These are phyloP conservation scores for Astrothelium subdiscretum DNA, from an alignment of 495 filamentous ascomycete genomes.

Conservation along the genomic window DNA sequence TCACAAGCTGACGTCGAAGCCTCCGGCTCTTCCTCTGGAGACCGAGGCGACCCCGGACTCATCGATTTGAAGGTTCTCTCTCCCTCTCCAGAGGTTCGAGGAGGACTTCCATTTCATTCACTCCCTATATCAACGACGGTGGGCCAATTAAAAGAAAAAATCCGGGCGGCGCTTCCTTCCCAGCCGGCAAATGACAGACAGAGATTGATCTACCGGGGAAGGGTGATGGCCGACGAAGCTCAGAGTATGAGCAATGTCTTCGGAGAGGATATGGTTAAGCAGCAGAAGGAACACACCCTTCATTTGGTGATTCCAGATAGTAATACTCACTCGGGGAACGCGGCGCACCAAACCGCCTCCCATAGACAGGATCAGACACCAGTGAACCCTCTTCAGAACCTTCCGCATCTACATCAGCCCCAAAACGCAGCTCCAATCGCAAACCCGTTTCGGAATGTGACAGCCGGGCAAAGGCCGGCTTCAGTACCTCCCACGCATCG, in stretches of 20 bases:
- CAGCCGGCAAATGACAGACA: slow-evolving; percentile 27
- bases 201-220: slow-evolving; percentile 30
- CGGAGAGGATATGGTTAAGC: slow-evolving; percentile 9
- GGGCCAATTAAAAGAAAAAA: slow-evolving; percentile 23
- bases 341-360: neutral
- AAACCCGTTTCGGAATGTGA: neutral
- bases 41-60: neutral
- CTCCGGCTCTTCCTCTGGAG: neutral
- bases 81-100: slow-evolving; percentile 23
- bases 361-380: neutral
- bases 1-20: neutral
- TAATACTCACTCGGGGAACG: neutral
- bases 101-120: slow-evolving; percentile 13
- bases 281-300: neutral
- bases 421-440: neutral
- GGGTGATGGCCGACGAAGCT: slow-evolving; percentile 25
- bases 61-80: slow-evolving; percentile 26
- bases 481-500: neutral
- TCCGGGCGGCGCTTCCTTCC: slow-evolving; percentile 21
- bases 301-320: neutral
- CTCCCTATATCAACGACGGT: slow-evolving; percentile 22
- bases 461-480: neutral
- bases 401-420: neutral
- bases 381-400: neutral
- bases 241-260: slow-evolving; percentile 26